Conservation (phyloP, 257 asterid genomes). For the Ehretia macrophylla region DNA sequence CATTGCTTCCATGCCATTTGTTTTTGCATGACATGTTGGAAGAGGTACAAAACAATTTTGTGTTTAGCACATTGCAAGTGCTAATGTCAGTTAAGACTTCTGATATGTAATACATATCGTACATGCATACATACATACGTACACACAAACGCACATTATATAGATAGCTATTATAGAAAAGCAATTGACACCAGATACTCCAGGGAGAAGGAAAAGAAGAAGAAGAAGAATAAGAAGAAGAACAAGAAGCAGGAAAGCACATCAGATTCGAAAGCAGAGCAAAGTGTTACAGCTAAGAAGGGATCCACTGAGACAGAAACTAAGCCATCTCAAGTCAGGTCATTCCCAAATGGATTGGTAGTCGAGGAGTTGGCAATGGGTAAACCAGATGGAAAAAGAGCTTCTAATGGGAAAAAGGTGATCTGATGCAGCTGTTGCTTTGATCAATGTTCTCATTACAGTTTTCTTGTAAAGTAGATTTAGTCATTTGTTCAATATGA, state of each 20-base stretch:
- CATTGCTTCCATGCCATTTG: too few relatives aligned
- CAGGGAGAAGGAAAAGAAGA: constrained; percentile 47
- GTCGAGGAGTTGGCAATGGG: constrained; percentile 89
- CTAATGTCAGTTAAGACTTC: too few relatives aligned
- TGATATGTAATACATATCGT: too few relatives aligned
- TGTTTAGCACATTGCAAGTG: too few relatives aligned
- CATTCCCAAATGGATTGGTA: constrained; percentile 78
- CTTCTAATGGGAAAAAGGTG: constrained; percentile 82
- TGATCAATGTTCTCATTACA: too few relatives aligned
- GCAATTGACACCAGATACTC: not conserved
- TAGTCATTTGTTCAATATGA: too few relatives aligned
- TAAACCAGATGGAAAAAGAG: constrained; percentile 84
- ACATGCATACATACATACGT: not conserved
- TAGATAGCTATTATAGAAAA: too few relatives aligned
- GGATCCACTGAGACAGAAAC: constrained; percentile 28
- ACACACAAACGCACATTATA: too few relatives aligned
- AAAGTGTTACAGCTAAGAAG: constrained; percentile 24
- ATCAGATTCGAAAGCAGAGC: constrained; percentile 29
- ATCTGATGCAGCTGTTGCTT: not conserved
- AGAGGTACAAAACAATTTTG: too few relatives aligned
- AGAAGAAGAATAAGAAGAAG: constrained; percentile 57
- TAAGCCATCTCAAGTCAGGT: constrained; percentile 58
- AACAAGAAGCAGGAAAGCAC: constrained; percentile 42
- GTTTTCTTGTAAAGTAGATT: too few relatives aligned
- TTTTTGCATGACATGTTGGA: too few relatives aligned